Conservation (phyloP, 345 rosid species). For the Heritiera littoralis region DNA sequence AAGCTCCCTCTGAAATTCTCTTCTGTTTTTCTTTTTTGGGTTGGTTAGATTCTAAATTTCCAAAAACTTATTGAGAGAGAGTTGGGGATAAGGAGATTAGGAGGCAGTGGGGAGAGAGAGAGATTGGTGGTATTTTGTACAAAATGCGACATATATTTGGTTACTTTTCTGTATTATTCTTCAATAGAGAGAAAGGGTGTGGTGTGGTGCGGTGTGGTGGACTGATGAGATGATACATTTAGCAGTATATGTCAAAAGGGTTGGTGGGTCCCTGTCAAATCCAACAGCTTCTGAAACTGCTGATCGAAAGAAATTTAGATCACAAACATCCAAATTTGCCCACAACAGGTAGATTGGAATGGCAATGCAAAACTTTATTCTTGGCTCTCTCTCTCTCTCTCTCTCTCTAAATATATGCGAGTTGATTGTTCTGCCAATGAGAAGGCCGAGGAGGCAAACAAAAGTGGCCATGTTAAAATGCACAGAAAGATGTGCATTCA, state of each 20-base stretch:
- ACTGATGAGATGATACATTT: slow-evolving; percentile 31
- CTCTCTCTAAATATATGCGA: neutral
- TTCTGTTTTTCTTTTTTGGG: slow-evolving; percentile 4
- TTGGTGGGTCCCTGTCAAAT: slow-evolving; percentile 54
- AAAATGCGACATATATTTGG: slow-evolving; percentile 23
- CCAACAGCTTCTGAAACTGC: slow-evolving; percentile 32
- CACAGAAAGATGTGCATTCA: slow-evolving; percentile 21
- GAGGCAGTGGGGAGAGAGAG: slow-evolving; percentile 21
- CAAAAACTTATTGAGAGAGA: neutral
- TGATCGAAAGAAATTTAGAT: slow-evolving; percentile 33
- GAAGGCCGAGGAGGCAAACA: neutral
- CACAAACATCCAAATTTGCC: slow-evolving; percentile 41
- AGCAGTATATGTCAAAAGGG: slow-evolving; percentile 35
- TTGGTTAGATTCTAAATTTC: slow-evolving; percentile 15
- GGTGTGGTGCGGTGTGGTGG: slow-evolving; percentile 28
- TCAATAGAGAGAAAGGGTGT: slow-evolving; percentile 23
- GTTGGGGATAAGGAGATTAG: slow-evolving; percentile 15
- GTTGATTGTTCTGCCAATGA: slow-evolving; percentile 17
- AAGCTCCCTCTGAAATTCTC: slow-evolving; percentile 24
- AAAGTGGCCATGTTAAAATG: slow-evolving; percentile 12
- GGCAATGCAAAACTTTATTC: slow-evolving; percentile 5
- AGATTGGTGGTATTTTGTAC: slow-evolving; percentile 13
- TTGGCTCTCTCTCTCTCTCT: slow-evolving; percentile 23
- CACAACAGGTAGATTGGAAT: slow-evolving; percentile 20
- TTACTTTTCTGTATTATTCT: slow-evolving; percentile 31